Base-by-base conservation (phyloP, 257 asterid species). In the Ajuga chamaepitys region DNA sequence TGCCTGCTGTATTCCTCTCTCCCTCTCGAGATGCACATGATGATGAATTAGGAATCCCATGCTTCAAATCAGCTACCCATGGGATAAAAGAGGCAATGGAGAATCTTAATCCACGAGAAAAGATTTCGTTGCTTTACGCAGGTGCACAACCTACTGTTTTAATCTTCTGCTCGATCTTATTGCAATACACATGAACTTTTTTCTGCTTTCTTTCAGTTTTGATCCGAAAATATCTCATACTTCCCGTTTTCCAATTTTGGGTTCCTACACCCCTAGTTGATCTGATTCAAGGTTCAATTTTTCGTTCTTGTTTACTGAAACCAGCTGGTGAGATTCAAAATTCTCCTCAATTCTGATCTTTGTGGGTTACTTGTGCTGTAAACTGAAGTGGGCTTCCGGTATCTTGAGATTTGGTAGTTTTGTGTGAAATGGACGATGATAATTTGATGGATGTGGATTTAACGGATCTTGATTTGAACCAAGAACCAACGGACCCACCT, bases 391-490 rank as follows among this genome's bases (percentile, higher is more conserved):
- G 70, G 66, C 48, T 62, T 67, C 61, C 55, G 56, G 61, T 62
- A 42, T 68, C 51, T 73, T 63, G 76, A 58, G 72, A 63, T 60
- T 25, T 58, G 34, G 37, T 9, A 20, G 35, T 35, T 67, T 16
- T 64, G 24, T 67, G 41, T 55, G 76, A 20, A 69, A 88, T 86
- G 88, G 89, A 72, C 64, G 88, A 75, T 59, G 84, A 72, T 59
- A 69, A 71, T 72, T 70, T 67, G 69, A 75, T 82, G 82, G 88
- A 82, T 70, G 83, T 74, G 74, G 66, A 81, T 65, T 66, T 78
- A 9, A 78, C 81, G 80, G 95, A 80, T 77, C 91, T 85, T 70
- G 93, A 87, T 82, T 87, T 87, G 84, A 87, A 88, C 80, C 95
- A 81, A 77, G 95, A 81, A 47, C 93, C 95, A 3, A 9, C 41